Evolutionary conservation across 805 yeast species (phyloP).

Genomic region (Candida ulmi): DNA sequence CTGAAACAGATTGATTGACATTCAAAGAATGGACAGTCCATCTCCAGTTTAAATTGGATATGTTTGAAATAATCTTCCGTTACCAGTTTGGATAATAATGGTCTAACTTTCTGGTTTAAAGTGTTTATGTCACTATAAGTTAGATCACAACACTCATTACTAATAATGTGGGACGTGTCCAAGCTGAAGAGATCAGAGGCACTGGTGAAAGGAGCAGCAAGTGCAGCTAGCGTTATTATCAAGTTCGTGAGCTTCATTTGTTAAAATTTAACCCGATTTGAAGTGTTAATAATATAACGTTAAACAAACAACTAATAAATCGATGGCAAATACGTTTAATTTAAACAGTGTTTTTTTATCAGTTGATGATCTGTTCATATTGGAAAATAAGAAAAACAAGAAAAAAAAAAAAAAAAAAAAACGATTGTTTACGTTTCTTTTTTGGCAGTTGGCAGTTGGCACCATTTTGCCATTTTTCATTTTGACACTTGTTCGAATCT

Average conservation of each 20-base stretch:
- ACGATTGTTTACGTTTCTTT: neutral
- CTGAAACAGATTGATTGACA: constrained; percentile 38
- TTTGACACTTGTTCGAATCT: no score
- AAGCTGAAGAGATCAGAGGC: constrained; percentile 14
- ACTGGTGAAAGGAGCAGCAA: constrained; percentile 1
- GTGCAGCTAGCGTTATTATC: no score
- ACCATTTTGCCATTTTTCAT: neutral
- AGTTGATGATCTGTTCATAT: neutral
- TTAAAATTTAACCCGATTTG: no score
- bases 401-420: no score
- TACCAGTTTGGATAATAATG: constrained; percentile 52
- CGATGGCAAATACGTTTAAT: no score
- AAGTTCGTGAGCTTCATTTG: neutral
- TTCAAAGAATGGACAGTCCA: constrained; percentile 83
- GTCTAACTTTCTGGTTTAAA: constrained; percentile 47
- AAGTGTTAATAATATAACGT: no score
- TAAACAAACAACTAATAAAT: no score
- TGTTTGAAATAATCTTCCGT: constrained; percentile 79
- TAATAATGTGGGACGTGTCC: constrained; percentile 12
- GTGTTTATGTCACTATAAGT: constrained; percentile 44
- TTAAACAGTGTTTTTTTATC: neutral
- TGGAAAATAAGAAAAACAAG: no score
- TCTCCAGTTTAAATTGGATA: constrained; percentile 63
- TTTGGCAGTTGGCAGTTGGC: neutral
- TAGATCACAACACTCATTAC: constrained; percentile 30